Percentiles rank a stretch among this genome's conserved stretches.
Conservation (phyloP, 306 rosid genomes). For the Casuarina cunninghamiana region DNA sequence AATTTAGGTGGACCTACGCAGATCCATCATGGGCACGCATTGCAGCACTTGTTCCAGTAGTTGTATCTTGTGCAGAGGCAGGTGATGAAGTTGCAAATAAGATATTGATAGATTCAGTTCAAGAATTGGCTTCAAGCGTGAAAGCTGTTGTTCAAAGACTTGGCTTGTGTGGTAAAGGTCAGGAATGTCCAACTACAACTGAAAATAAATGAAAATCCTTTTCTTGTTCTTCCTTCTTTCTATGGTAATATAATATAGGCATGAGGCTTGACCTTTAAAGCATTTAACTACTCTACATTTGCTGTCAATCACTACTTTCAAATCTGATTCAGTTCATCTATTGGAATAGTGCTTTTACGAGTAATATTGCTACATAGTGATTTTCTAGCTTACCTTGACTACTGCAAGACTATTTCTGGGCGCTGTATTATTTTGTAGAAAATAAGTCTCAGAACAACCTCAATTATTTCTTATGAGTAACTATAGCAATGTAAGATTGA, state of each 20-base stretch:
- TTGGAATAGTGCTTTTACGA: background rate
- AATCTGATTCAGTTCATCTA: background rate
- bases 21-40: constrained; percentile 97
- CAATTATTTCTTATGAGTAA: background rate
- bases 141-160: constrained; percentile 92
- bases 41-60: constrained; percentile 89
- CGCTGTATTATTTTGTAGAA: background rate
- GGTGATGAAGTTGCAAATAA: constrained; percentile 86
- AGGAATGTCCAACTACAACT: background rate
- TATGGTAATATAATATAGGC: background rate
- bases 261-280: background rate
- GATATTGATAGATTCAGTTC: constrained; percentile 67
- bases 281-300: background rate
- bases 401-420: background rate
- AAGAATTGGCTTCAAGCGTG: constrained; percentile 80
- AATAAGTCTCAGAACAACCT: background rate
- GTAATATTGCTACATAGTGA: background rate
- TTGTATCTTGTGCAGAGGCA: constrained; percentile 80
- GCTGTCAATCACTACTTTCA: background rate
- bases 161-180: constrained; percentile 80
- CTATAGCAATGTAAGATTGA: background rate
- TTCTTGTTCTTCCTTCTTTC: background rate
- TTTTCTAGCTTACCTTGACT: background rate
- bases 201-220: background rate
- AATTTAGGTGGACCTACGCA: constrained; percentile 89